phyloP scores from a whole-genome alignment of 495 filamentous ascomycete species.

The Penicillium waksmanii region DNA sequence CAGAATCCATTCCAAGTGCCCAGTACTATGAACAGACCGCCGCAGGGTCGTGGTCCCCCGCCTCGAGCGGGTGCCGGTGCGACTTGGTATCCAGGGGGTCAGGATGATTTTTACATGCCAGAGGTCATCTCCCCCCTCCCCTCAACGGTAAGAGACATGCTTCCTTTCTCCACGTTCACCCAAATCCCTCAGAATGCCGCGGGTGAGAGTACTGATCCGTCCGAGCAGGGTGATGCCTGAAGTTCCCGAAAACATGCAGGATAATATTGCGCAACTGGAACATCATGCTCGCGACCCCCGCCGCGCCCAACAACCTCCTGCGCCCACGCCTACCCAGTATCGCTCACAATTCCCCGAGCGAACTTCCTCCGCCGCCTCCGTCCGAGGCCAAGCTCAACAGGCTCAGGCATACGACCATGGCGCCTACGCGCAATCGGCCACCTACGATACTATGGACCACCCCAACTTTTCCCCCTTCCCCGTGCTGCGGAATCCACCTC shows the following conservation, averaged over 20 bases:
- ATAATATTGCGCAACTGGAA: constrained; percentile 87
- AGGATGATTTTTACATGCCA: constrained; percentile 85
- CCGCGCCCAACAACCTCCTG: constrained; percentile 39
- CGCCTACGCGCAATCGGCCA: constrained; percentile 46
- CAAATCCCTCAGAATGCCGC: constrained; percentile 18
- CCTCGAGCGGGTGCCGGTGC: constrained; percentile 60
- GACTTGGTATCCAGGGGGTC: constrained; percentile 87
- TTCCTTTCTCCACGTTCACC: neutral
- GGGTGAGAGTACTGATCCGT: constrained; percentile 32
- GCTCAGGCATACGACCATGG: constrained; percentile 35
- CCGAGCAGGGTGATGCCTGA: constrained; percentile 70
- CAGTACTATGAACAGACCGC: constrained; percentile 36
- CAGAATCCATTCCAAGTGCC: neutral
- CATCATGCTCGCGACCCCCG: constrained; percentile 64
- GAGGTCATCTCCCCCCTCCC: constrained; percentile 77
- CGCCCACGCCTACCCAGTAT: constrained; percentile 36
- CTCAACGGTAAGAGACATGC: constrained; percentile 73
- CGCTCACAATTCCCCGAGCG: constrained; percentile 47
- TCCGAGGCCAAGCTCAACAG: constrained; percentile 38
- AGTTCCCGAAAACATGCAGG: constrained; percentile 85
- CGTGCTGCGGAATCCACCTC: constrained; percentile 74
- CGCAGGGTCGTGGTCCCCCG: constrained; percentile 48
- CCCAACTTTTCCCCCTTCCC: constrained; percentile 94
- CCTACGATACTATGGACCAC: constrained; percentile 57
- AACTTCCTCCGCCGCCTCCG: constrained; percentile 42